Percentiles rank a stretch among this genome's conserved stretches.
Evolutionary conservation across 1,284 basidiomycete genomes (phyloP).

Genomic region (Heterobasidion annosum): DNA sequence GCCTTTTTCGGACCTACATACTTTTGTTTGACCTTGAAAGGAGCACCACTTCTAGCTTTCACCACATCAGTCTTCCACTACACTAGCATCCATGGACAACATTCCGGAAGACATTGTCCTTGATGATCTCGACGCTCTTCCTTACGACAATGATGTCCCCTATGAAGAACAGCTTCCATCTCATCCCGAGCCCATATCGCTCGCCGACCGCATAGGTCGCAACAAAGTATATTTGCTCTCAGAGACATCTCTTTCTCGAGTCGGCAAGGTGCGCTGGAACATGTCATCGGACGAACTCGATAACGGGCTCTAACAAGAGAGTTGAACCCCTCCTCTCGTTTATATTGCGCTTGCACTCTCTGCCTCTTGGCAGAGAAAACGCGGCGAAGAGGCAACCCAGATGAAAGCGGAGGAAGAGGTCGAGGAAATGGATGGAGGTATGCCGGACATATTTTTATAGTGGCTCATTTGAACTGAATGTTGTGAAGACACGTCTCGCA

Average conservation of each 20-base stretch:
- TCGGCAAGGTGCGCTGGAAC: slow-evolving; percentile 61
- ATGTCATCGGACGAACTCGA: slow-evolving; percentile 20
- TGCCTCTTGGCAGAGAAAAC: slow-evolving; percentile 46
- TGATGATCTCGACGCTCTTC: slow-evolving; percentile 21
- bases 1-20: neutral
- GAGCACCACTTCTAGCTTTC: neutral
- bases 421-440: slow-evolving; percentile 35
- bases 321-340: slow-evolving; percentile 13
- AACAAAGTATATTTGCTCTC: slow-evolving; percentile 64
- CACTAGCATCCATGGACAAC: slow-evolving; percentile 24
- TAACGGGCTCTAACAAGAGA: slow-evolving; percentile 38
- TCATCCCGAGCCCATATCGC: slow-evolving; percentile 18
- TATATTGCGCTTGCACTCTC: slow-evolving; percentile 7
- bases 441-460: neutral
- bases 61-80: neutral
- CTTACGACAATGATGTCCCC: slow-evolving; percentile 43
- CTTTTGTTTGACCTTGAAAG: neutral
- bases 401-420: slow-evolving; percentile 29
- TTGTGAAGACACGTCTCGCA: slow-evolving; percentile 30
- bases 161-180: slow-evolving; percentile 38
- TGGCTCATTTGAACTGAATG: slow-evolving; percentile 1
- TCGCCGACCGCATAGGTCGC: slow-evolving; percentile 57
- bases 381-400: slow-evolving; percentile 19
- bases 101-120: slow-evolving; percentile 16
- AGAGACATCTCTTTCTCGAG: slow-evolving; percentile 43